phyloP scores from a whole-genome alignment of 2,329 filamentous ascomycete species.

The Cladophialophora bantiana region DNA sequence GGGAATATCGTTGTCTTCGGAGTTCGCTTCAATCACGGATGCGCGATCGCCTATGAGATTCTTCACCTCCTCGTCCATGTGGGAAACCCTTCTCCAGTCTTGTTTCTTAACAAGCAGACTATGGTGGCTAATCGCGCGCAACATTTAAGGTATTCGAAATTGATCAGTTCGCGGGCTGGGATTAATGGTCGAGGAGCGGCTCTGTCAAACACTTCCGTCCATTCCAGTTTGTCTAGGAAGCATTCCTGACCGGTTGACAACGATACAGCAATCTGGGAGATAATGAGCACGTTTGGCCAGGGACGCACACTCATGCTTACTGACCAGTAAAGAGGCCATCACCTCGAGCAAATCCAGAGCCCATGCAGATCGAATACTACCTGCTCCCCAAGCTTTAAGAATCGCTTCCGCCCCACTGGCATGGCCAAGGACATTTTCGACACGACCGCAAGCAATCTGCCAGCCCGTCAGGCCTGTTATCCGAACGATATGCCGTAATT shows the following conservation, averaged over 20 bases:
- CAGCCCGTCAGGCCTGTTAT: no score
- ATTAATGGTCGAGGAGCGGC: neutral
- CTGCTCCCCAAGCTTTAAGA: slow-evolving; percentile 1
- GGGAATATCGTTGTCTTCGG: neutral
- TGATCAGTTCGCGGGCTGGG: neutral
- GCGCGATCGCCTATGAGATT: neutral
- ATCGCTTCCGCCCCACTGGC: neutral
- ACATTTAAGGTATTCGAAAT: neutral
- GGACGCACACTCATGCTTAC: neutral
- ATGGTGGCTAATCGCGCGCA: neutral
- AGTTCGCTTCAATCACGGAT: neutral
- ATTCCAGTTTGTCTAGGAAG: slow-evolving; percentile 1
- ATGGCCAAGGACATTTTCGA: neutral
- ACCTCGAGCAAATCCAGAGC: neutral
- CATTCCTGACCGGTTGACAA: neutral
- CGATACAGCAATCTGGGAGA: slow-evolving; percentile 1
- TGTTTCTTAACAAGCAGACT: neutral
- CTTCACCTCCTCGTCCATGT: neutral
- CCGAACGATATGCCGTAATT: neutral
- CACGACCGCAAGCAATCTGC: neutral
- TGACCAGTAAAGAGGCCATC: neutral
- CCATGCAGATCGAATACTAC: neutral
- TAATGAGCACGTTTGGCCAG: neutral
- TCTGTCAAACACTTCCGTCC: neutral
- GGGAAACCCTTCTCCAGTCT: neutral